A percentile compares a stretch with the other conserved stretches of the same genome.
Evolutionary conservation across 2,329 filamentous ascomycete genomes (phyloP).

Genomic region (Lecanosticta acicola): DNA sequence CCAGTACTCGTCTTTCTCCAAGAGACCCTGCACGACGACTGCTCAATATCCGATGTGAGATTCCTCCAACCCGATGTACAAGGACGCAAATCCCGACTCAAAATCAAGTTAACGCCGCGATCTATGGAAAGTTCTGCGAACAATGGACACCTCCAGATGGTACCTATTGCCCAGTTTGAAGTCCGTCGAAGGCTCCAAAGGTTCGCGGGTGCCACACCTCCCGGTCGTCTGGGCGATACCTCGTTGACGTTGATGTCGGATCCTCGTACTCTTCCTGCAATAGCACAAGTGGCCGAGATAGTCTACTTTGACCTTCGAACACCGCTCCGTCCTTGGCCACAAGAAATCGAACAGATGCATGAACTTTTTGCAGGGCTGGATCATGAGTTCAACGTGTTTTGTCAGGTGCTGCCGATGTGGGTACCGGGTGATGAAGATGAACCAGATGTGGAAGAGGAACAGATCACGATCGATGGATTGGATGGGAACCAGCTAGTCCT

Average conservation of each 20-base stretch:
- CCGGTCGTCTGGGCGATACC: not conserved
- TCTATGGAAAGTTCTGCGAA: too few relatives aligned
- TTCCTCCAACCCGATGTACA: too few relatives aligned
- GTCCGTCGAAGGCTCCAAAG: not conserved
- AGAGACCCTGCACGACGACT: too few relatives aligned
- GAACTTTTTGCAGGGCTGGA: not conserved
- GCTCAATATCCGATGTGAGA: too few relatives aligned
- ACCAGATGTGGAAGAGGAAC: not conserved
- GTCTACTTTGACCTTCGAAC: not conserved
- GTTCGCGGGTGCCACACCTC: not conserved
- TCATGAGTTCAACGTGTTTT: not conserved
- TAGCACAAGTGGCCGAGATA: not conserved
- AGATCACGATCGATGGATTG: slow-evolving; percentile 1
- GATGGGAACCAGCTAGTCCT: slow-evolving; percentile 20
- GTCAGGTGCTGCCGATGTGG: not conserved
- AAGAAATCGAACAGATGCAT: not conserved
- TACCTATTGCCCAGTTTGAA: not conserved
- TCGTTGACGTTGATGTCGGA: not conserved
- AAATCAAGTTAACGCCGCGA: too few relatives aligned
- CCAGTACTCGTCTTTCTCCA: too few relatives aligned
- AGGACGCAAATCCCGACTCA: too few relatives aligned
- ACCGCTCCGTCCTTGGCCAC: not conserved
- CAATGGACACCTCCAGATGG: too few relatives aligned
- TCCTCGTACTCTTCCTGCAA: not conserved
- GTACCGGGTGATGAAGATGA: slow-evolving; percentile 1